Evolutionary conservation across 257 asterid species (phyloP).

Genomic region (Solanum lycopersicoides): DNA sequence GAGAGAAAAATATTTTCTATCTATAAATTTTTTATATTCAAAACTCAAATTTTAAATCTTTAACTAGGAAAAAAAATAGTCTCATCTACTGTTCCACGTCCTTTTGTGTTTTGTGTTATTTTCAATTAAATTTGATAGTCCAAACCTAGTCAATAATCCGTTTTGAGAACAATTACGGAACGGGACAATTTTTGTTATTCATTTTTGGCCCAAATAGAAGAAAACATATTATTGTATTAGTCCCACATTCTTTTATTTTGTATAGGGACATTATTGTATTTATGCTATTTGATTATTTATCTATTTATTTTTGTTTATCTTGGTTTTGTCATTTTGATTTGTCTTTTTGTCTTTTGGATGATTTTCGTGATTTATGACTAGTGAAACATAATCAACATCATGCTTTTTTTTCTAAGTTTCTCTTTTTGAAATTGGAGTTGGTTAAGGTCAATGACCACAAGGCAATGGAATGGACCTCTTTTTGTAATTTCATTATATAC

Average conservation of each 20-base stretch:
- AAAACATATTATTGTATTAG: not conserved
- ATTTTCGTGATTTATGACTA: not conserved
- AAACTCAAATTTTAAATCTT: too few species aligned
- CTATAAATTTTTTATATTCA: too few species aligned
- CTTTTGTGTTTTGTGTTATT: not conserved
- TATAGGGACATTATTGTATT: not conserved
- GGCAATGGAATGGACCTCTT: not conserved
- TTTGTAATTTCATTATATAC: not conserved
- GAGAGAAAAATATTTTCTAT: not conserved
- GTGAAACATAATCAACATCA: not conserved
- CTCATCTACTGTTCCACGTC: not conserved
- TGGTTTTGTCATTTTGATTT: not conserved
- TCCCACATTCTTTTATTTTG: not conserved
- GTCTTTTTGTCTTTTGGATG: not conserved
- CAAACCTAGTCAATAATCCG: conserved; percentile 16
- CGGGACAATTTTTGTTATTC: not conserved
- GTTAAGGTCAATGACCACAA: not conserved
- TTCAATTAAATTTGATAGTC: not conserved
- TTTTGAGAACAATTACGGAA: conserved; percentile 1
- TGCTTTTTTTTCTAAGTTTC: not conserved
- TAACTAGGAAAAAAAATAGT: too few species aligned
- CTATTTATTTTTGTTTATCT: not conserved
- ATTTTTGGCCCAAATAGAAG: not conserved
- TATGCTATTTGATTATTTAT: not conserved
- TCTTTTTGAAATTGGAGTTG: not conserved